Conservation (phyloP, 768 basidiomycete species). For the Lentinula detonsa region DNA sequence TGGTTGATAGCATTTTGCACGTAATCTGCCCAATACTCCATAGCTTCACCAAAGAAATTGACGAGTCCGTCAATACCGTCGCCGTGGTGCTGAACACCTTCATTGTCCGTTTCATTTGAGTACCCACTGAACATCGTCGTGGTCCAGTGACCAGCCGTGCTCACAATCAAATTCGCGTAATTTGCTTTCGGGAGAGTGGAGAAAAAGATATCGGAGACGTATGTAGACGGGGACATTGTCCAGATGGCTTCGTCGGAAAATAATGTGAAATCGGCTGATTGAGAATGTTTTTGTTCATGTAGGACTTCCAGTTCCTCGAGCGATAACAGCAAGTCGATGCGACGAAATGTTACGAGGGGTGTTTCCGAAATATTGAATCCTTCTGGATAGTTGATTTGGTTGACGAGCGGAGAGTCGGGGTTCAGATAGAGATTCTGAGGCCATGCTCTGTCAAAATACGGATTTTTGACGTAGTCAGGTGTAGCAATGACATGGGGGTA, state of each 20-base stretch:
- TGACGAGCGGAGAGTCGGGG: conserved; percentile 44
- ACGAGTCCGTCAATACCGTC: conserved; percentile 50
- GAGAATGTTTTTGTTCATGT: conserved; percentile 30
- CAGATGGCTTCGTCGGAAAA: conserved; percentile 54
- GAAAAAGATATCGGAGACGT: conserved; percentile 41
- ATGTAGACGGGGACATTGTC: conserved; percentile 47
- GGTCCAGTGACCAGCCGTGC: conserved; percentile 69
- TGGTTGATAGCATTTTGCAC: conserved; percentile 40
- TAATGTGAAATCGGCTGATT: conserved; percentile 26
- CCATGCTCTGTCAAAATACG: conserved; percentile 58
- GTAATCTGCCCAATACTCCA: conserved; percentile 45
- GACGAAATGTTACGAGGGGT: conserved; percentile 60
- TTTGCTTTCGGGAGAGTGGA: conserved; percentile 40
- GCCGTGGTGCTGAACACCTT: neutral
- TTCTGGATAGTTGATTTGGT: conserved; percentile 36
- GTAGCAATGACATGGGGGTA: conserved; percentile 64
- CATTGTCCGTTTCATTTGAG: conserved; percentile 22
- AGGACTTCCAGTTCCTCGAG: conserved; percentile 40
- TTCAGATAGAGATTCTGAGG: conserved; percentile 59
- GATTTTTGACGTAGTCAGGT: conserved; percentile 50
- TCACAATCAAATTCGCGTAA: conserved; percentile 57
- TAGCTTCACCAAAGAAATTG: conserved; percentile 51
- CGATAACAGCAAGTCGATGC: conserved; percentile 54
- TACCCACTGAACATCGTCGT: conserved; percentile 44
- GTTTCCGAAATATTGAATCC: conserved; percentile 51